Evolutionary conservation across 768 basidiomycete genomes (phyloP).

Genomic region (Suillus tomentosus): DNA sequence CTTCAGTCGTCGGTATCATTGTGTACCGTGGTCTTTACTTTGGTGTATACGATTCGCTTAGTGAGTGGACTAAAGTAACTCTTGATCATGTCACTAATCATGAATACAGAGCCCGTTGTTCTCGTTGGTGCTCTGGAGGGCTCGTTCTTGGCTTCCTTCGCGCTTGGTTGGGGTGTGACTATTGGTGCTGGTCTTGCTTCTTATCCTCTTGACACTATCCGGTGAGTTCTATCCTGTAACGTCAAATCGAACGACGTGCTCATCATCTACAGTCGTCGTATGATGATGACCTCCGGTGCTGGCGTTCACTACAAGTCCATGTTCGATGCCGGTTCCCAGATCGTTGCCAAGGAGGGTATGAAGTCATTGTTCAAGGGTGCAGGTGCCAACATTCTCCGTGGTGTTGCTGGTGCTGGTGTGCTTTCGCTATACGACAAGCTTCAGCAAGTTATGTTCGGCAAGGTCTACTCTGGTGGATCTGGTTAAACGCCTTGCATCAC

Average conservation of each 20-base stretch:
- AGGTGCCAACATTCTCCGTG: slow-evolving; percentile 94
- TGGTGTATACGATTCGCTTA: slow-evolving; percentile 94
- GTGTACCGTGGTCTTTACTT: slow-evolving; percentile 99
- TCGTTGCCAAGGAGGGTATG: slow-evolving; percentile 92
- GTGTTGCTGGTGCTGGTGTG: slow-evolving; percentile 99
- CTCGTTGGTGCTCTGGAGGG: slow-evolving; percentile 95
- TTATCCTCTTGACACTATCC: slow-evolving; percentile 90
- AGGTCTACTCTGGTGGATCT: slow-evolving; percentile 95
- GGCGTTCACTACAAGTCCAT: slow-evolving; percentile 98
- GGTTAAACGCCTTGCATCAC: slow-evolving; percentile 23
- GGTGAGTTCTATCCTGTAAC: slow-evolving; percentile 39
- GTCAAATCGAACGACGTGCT: slow-evolving; percentile 19
- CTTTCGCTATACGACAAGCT: slow-evolving; percentile 99
- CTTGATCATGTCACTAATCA: slow-evolving; percentile 28
- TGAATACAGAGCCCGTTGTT: slow-evolving; percentile 83
- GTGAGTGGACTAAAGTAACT: slow-evolving; percentile 46
- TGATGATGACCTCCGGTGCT: slow-evolving; percentile 99
- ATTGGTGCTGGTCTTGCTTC: slow-evolving; percentile 99
- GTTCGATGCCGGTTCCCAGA: slow-evolving; percentile 95
- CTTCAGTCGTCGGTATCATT: slow-evolving; percentile 98
- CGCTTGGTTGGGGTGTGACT: slow-evolving; percentile 98
- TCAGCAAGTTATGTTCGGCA: slow-evolving; percentile 95
- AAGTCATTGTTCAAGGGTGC: slow-evolving; percentile 99
- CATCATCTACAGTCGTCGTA: slow-evolving; percentile 80
- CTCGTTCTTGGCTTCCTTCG: slow-evolving; percentile 96